Conservation (phyloP, 345 rosid species). For the Camelina neglecta region DNA sequence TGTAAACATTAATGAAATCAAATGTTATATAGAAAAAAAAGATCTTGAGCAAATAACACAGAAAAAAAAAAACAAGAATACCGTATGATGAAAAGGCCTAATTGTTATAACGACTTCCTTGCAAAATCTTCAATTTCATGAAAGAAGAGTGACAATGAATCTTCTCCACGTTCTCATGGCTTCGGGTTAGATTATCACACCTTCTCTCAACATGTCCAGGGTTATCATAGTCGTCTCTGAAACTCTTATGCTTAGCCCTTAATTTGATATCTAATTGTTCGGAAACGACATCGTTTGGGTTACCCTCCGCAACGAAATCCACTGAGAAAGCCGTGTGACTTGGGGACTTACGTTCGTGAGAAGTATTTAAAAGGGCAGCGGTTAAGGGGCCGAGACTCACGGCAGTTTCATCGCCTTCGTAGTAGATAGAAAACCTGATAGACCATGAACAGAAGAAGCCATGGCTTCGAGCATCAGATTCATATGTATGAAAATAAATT, state of each 20-base stretch:
- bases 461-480: neutral
- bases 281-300: neutral
- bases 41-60: no score
- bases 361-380: conserved; percentile 11
- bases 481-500: no score
- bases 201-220: conserved; percentile 11
- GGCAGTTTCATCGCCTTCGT: conserved; percentile 1
- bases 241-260: conserved; percentile 10
- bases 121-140: neutral
- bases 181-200: conserved; percentile 5
- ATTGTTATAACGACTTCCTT: no score
- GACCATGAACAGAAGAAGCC: neutral
- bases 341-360: neutral
- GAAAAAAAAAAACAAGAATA: no score
- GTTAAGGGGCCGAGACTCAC: conserved; percentile 24
- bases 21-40: no score
- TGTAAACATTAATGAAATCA: no score
- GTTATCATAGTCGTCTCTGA: neutral
- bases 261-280: conserved; percentile 6
- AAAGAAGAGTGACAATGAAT: no score
- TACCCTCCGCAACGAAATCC: conserved; percentile 3
- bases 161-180: no score
- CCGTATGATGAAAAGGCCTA: no score
- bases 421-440: conserved; percentile 15
- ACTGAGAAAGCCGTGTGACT: neutral